Evolutionary conservation across 805 yeast genomes (phyloP), one percentile per base, ranked within the genome.

Genomic region (Myxozyma mucilagina): DNA sequence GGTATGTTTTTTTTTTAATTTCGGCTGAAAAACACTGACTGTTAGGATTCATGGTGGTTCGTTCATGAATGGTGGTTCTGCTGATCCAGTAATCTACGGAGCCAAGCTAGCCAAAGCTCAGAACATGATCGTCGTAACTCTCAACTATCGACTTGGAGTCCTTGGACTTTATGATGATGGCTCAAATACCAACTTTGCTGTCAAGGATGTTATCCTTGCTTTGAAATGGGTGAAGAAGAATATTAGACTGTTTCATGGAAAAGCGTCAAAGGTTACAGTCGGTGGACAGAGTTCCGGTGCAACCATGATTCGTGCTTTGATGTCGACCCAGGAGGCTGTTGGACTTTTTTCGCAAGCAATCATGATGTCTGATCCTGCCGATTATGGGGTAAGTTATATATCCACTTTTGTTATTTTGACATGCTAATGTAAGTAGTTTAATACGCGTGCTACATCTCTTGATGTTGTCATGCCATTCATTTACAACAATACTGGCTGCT

Each of bases 31-130:
- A 74, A 75, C 1, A 74, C 73, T 10, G 67, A 67, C 45, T 63
- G 70, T 41, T n/a, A 74, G 75, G 73, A 68, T 76, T 42, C 75
- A 75, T 57, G 79, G 79, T 13, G 79, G 79, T 38, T 72, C 76
- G 1, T 74, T 71, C 54, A 20, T 55, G 3, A 67, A 66, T 24
- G 76, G 78, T 11, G 65, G 73, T 49, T 68, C 57, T 32, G 59
- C 69, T n/a, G 71, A 68, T 45, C 67, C 70, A 3, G 59, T 65
- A 7, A 67, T 70, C 51, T 63, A 69, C 45, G 73, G 73, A 29
- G 39, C 69, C n/a, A 41, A 49, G 2, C 63, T 70, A 1, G 68
- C 71, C 7, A 24, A 56, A 16, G 53, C 58, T 10, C 63, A 69
- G 29, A 47, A 64, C 10, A 67, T 71, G 44, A 58, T 66, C n/a